Evolutionary conservation across 139 green algal species (phyloP), one percentile per base, ranked within the genome.

Genomic region (Penium margaritaceum): DNA sequence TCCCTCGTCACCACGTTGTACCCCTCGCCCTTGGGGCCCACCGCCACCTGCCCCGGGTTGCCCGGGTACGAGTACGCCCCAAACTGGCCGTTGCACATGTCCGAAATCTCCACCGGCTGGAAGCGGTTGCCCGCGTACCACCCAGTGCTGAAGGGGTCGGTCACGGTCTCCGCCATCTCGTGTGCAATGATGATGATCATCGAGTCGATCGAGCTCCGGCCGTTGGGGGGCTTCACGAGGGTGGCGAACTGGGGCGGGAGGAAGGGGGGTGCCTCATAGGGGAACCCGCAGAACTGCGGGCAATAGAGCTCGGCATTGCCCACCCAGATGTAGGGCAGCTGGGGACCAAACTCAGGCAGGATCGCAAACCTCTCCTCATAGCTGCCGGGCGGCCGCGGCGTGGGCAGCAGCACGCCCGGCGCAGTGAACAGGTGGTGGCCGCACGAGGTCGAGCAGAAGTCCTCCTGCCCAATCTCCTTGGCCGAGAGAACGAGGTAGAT

Each of bases 221-320:
- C 53, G 24, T 19, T 63, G 53, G 53, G 53, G n/a, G 53, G 53
- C 53, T 63, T 63, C n/a, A 32, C 9, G 53, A 63, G 9, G 53
- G 21, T 63, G 53, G 53, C 53, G 24, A 32, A 29, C 53, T 29
- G 24, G 6, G 9, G 53, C 9, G 53, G 53, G 53, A 63, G n/a
- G 24, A 33, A 63, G 53, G 53, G 24, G 21, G 53, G 53, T 17
- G 24, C 21, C 6, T 12, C 53, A 32, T 63, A 63, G 24, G 53
- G 53, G 15, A 63, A 63, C 53, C 53, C 53, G 53, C 53, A 63
- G 53, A 63, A 63, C 9, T 17, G 14, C n/a, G 53, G 53, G 53
- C 53, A 63, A 12, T 63, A 17, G 6, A 14, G 15, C 53, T 12
- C 15, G n/a, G 53, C 14, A 17, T 63, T 63, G 53, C 53, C 53